Evolutionary conservation across 139 green algal species (phyloP), one percentile per base, ranked within the genome.

Genomic region (Chlamydomonas eustigma): DNA sequence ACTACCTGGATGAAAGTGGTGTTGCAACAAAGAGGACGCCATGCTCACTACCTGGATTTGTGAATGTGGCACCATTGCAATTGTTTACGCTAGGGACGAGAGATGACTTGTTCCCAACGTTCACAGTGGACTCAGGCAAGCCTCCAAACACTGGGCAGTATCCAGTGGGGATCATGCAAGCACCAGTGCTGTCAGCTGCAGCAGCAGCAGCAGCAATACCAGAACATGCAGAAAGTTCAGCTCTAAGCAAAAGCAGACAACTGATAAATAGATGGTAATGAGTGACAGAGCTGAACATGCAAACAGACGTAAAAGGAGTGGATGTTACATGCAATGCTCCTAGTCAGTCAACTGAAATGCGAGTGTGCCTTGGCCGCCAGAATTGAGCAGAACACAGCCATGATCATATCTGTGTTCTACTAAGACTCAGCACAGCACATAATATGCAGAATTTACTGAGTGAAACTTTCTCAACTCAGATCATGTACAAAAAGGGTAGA

Each of bases 171-270:
- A 73, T 8, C 66, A 51, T n/a, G 52, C 52, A 68, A 4, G 52
- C 52, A 31, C 52, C 52, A 25, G 52, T 68, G 6, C 18, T 25
- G 52, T 68, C 52, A 51, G 32, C 33, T 51, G 66, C 66, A 73
- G 34, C 66, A 4, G 6, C 3, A n/a, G n/a, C n/a, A n/a, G n/a
- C n/a, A n/a, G n/a, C n/a, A n/a, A n/a, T n/a, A n/a, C n/a, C n/a
- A n/a, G n/a, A n/a, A n/a, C n/a, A n/a, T n/a, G n/a, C n/a, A n/a
- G n/a, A n/a, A n/a, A n/a, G n/a, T n/a, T n/a, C n/a, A n/a, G n/a
- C n/a, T n/a, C n/a, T n/a, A n/a, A n/a, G n/a, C n/a, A n/a, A n/a
- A n/a, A n/a, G n/a, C n/a, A n/a, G n/a, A n/a, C n/a, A n/a, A n/a
- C n/a, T n/a, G n/a, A n/a, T n/a, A n/a, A n/a, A n/a, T n/a, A n/a